Evolutionary conservation across 2,329 filamentous ascomycete species (phyloP).

Genomic region (Ophiostoma populinum): DNA sequence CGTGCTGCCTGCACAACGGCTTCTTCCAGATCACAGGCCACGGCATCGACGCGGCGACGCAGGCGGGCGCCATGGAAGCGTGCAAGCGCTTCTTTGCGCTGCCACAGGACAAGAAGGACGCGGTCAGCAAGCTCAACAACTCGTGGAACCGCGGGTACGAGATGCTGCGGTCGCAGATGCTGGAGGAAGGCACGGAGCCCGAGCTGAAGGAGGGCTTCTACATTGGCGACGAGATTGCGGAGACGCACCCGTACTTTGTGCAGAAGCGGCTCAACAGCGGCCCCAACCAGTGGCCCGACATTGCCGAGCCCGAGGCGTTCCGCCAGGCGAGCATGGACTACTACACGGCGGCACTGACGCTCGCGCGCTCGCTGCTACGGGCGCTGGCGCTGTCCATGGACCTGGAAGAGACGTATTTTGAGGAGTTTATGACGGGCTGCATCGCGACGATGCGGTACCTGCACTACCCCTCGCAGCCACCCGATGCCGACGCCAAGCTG

Average conservation of each 20-base stretch:
- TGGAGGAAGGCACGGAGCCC: constrained; percentile 16
- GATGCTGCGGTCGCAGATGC: constrained; percentile 17
- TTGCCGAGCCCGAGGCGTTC: constrained; percentile 4
- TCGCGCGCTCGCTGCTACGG: constrained; percentile 6
- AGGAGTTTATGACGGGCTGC: constrained; percentile 5
- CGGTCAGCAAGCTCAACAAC: constrained; percentile 16
- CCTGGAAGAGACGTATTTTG: constrained; percentile 24
- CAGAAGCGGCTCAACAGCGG: constrained; percentile 13
- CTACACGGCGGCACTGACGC: constrained; percentile 4
- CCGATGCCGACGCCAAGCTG: constrained; percentile 16
- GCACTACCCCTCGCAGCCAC: constrained; percentile 19
- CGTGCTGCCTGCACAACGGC: constrained; percentile 27
- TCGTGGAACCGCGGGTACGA: constrained; percentile 22
- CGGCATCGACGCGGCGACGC: constrained; percentile 23
- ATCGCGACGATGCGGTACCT: constrained; percentile 7
- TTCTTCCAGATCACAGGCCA: constrained; percentile 37
- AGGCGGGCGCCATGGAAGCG: constrained; percentile 22
- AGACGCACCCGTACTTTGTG: constrained; percentile 9
- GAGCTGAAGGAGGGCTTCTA: constrained; percentile 22
- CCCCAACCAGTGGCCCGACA: constrained; percentile 16
- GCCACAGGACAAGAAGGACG: constrained; percentile 23
- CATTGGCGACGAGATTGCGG: constrained; percentile 16
- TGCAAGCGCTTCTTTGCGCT: constrained; percentile 30
- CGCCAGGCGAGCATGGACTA: constrained; percentile 5
- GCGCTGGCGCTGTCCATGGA: constrained; percentile 23